Percentiles rank a stretch among this genome's conserved stretches.
Conservation (phyloP, 2,329 filamentous ascomycete genomes). For the Xylariaceae sp. region DNA sequence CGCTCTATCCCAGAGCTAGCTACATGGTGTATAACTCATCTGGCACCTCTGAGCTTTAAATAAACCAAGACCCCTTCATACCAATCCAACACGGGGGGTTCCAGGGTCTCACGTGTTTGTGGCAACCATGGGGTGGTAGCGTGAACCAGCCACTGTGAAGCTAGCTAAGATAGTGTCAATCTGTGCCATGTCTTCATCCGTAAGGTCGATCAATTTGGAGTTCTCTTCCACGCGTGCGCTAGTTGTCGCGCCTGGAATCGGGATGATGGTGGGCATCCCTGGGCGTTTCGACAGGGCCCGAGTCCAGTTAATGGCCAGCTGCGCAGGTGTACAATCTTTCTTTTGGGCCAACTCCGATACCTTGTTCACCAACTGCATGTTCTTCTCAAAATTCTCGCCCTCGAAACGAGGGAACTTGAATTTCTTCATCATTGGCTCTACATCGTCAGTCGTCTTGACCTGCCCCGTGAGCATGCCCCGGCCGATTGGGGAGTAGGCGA, state of each 20-base stretch:
- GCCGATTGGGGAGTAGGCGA: conserved; percentile 65
- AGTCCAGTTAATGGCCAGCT: conserved; percentile 70
- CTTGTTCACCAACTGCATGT: conserved; percentile 56
- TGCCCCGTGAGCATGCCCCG: conserved; percentile 61
- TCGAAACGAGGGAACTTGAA: conserved; percentile 54
- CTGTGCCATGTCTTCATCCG: background rate
- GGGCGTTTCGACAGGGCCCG: conserved; percentile 62
- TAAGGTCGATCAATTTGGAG: background rate
- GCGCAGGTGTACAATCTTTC: conserved; percentile 61
- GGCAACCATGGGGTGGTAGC: too few species aligned
- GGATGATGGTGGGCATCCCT: conserved; percentile 51
- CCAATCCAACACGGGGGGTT: too few species aligned
- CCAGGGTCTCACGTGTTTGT: too few species aligned
- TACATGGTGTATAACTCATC: too few species aligned
- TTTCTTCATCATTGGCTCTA: conserved; percentile 55
- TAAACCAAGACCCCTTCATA: too few species aligned
- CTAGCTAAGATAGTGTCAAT: background rate
- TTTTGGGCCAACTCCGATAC: conserved; percentile 56
- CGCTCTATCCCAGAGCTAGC: too few species aligned
- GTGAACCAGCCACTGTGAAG: too few species aligned
- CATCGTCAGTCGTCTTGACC: conserved; percentile 52
- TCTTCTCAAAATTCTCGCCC: conserved; percentile 57
- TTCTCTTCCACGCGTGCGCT: conserved; percentile 57
- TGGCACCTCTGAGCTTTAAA: too few species aligned
- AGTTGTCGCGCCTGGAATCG: conserved; percentile 61